A percentile compares a stretch with the other conserved stretches of the same genome.
Evolutionary conservation across 1,284 basidiomycete species (phyloP).

Genomic region (Ustilago cynodontis): DNA sequence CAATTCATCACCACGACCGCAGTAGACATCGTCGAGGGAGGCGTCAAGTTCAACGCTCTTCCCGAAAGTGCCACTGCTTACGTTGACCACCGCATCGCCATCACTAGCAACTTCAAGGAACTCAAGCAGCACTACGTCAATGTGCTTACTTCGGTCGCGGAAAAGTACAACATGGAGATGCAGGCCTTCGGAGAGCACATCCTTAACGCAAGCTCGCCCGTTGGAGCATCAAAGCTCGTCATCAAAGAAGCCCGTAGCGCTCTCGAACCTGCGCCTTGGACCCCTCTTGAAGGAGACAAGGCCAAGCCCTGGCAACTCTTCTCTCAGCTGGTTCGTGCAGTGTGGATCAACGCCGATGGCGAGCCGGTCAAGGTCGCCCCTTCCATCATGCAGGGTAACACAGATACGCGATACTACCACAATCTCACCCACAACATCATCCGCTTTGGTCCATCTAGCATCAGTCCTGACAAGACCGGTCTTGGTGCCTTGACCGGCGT

Average conservation of each 20-base stretch:
- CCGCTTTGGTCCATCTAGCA: conserved; percentile 72
- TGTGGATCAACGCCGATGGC: conserved; percentile 70
- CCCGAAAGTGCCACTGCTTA: conserved; percentile 75
- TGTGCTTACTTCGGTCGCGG: conserved; percentile 72
- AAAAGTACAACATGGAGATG: conserved; percentile 70
- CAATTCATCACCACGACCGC: conserved; percentile 79
- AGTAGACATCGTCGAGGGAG: conserved; percentile 77
- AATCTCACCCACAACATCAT: conserved; percentile 74
- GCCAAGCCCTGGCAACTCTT: conserved; percentile 73
- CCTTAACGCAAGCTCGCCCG: conserved; percentile 14
- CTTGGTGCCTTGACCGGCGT: conserved; percentile 72
- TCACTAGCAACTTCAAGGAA: conserved; percentile 73
- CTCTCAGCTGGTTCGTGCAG: conserved; percentile 73
- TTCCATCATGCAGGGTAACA: conserved; percentile 74
- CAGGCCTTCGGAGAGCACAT: conserved; percentile 70
- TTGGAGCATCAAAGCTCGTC: conserved; percentile 25
- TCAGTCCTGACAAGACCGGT: conserved; percentile 67
- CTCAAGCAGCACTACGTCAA: conserved; percentile 72
- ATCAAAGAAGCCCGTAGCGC: conserved; percentile 73
- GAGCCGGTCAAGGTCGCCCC: conserved; percentile 73
- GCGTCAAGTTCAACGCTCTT: conserved; percentile 78
- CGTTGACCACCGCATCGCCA: conserved; percentile 77
- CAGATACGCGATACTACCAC: conserved; percentile 73
- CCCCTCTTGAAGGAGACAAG: conserved; percentile 72
- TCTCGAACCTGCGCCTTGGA: conserved; percentile 75